Evolutionary conservation across 768 basidiomycete species (phyloP).

Genomic region (Rhizopogon salebrosus): DNA sequence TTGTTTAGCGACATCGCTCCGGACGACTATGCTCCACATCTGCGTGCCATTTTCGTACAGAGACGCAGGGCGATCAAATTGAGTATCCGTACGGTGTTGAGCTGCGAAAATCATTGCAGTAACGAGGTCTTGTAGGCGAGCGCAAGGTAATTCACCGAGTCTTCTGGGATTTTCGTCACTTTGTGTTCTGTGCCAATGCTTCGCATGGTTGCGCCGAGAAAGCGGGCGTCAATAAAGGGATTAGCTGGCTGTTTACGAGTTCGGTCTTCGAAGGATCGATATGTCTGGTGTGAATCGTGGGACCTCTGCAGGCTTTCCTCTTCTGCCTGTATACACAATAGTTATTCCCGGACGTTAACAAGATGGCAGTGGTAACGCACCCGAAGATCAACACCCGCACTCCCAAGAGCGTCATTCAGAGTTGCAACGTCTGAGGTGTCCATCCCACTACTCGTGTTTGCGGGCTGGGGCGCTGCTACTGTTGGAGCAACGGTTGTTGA

Average conservation of each 20-base stretch:
- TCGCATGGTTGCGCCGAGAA: slow-evolving; percentile 65
- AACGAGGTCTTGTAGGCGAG: slow-evolving; percentile 66
- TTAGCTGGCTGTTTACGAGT: slow-evolving; percentile 68
- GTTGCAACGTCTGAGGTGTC: slow-evolving; percentile 74
- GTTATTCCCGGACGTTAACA: background rate
- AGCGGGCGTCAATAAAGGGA: slow-evolving; percentile 64
- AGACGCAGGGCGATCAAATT: slow-evolving; percentile 63
- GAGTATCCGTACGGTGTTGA: slow-evolving; percentile 64
- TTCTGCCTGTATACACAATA: slow-evolving; percentile 65
- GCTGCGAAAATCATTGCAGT: slow-evolving; percentile 64
- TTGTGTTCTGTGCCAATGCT: slow-evolving; percentile 63
- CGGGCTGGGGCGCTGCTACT: slow-evolving; percentile 16
- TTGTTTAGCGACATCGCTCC: slow-evolving; percentile 78
- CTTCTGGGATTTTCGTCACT: slow-evolving; percentile 62
- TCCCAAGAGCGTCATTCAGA: slow-evolving; percentile 79
- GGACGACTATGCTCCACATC: slow-evolving; percentile 79
- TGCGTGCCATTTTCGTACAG: slow-evolving; percentile 62
- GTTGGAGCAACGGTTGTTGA: slow-evolving; percentile 11
- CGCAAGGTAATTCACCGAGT: slow-evolving; percentile 72
- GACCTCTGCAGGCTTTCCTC: slow-evolving; percentile 74
- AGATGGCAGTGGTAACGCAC: slow-evolving; percentile 31
- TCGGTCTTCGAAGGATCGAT: slow-evolving; percentile 72
- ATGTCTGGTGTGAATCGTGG: slow-evolving; percentile 55
- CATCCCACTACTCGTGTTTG: slow-evolving; percentile 30
- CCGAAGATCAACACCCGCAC: slow-evolving; percentile 82